Evolutionary conservation across 2,329 filamentous ascomycete species (phyloP).

Genomic region (Botrytis elliptica): DNA sequence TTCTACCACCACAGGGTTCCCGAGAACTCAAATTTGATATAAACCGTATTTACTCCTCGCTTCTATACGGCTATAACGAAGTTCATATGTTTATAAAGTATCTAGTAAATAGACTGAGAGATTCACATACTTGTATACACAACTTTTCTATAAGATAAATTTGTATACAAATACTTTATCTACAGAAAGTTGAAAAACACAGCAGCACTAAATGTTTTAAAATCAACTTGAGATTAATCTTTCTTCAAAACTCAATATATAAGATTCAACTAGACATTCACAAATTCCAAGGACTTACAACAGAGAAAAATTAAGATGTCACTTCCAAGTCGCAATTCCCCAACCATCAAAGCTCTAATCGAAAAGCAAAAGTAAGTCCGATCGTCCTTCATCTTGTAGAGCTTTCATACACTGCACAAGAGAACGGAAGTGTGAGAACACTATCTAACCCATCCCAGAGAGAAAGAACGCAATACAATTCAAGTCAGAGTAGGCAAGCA

Average conservation of each 20-base stretch:
- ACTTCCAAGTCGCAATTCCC: not conserved
- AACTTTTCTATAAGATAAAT: not conserved
- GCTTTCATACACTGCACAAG: not conserved
- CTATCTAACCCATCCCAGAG: not conserved
- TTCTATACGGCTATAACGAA: not conserved
- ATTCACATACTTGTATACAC: not conserved
- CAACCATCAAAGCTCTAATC: not conserved
- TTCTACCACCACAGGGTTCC: too few relatives aligned
- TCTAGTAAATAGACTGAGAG: not conserved
- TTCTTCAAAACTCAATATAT: not conserved
- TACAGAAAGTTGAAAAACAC: not conserved
- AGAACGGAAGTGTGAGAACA: fast-evolving
- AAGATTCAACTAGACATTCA: not conserved
- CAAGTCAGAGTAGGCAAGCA: not conserved
- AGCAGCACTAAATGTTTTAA: not conserved
- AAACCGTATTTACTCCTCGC: not conserved
- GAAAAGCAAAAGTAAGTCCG: not conserved
- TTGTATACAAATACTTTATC: not conserved
- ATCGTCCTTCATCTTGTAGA: too few relatives aligned
- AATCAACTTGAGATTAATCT: not conserved
- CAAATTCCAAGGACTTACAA: too few relatives aligned
- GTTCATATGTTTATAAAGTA: not conserved
- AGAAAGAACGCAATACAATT: not conserved
- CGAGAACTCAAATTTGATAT: not conserved
- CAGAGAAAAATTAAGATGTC: not conserved